A percentile compares a stretch with the other conserved stretches of the same genome.
Evolutionary conservation across 2,329 filamentous ascomycete genomes (phyloP).

Genomic region (Dothistroma septosporum): DNA sequence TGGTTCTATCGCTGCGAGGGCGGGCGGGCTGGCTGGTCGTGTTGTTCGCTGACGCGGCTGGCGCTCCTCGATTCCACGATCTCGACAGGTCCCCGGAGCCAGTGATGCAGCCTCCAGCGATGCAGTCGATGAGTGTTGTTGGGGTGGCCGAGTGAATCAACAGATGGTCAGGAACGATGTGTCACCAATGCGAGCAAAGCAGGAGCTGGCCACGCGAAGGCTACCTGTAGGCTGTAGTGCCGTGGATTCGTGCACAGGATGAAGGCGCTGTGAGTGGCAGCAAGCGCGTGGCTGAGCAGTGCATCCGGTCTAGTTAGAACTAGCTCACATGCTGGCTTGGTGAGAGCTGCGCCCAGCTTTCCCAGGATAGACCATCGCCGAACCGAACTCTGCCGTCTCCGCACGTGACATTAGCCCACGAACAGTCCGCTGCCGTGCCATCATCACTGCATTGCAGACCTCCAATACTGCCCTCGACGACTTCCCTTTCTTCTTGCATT

Average conservation of each 20-base stretch:
- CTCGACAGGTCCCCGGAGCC: neutral
- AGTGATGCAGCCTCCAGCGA: neutral
- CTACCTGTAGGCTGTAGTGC: too few species aligned
- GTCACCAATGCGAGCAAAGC: neutral
- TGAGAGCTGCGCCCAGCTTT: neutral
- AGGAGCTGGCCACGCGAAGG: neutral
- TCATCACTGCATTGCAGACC: too few species aligned
- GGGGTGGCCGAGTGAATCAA: too few species aligned
- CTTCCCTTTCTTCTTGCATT: too few species aligned
- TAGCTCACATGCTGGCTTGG: too few species aligned
- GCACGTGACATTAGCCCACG: neutral
- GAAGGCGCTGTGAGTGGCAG: neutral
- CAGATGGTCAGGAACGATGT: neutral
- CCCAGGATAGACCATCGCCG: neutral
- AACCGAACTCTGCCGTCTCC: neutral
- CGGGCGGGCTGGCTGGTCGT: conserved; percentile 11
- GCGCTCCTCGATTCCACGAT: neutral
- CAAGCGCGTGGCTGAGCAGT: neutral
- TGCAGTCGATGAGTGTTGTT: neutral
- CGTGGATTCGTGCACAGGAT: neutral
- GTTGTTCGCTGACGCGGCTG: conserved; percentile 14
- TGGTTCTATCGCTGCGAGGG: conserved; percentile 4
- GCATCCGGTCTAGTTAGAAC: too few species aligned
- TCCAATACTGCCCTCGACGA: too few species aligned
- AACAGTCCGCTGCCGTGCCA: neutral